phyloP scores from a whole-genome alignment of 495 filamentous ascomycete genomes.

The Hapsidospora chrysogenum region DNA sequence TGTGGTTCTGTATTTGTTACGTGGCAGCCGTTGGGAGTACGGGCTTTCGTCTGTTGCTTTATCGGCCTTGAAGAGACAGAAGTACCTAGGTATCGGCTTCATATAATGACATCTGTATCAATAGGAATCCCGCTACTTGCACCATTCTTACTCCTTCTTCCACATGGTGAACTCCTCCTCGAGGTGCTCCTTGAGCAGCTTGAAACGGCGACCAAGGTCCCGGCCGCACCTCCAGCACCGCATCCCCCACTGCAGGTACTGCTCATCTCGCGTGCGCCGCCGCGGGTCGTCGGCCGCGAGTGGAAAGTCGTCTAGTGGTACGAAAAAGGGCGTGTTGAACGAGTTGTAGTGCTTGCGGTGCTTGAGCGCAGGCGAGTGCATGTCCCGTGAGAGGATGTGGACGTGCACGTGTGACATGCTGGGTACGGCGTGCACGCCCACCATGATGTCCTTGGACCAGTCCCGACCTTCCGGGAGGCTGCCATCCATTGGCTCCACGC shows the following conservation, averaged over 20 bases:
- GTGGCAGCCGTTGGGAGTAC: not conserved
- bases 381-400: conserved; percentile 67
- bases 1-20: not conserved
- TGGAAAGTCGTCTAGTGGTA: conserved; percentile 68
- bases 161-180: conserved; percentile 66
- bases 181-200: conserved; percentile 63
- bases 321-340: conserved; percentile 78
- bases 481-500: conserved; percentile 12
- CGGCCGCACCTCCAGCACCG: conserved; percentile 74
- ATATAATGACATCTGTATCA: no score
- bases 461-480: conserved; percentile 51
- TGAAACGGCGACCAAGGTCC: conserved; percentile 56
- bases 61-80: not conserved
- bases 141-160: conserved; percentile 42
- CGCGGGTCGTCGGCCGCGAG: conserved; percentile 43
- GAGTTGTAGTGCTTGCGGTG: conserved; percentile 84
- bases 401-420: conserved; percentile 88
- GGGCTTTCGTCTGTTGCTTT: no score
- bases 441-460: conserved; percentile 59
- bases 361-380: conserved; percentile 50
- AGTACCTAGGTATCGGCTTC: not conserved
- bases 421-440: conserved; percentile 74
- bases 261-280: conserved; percentile 32
- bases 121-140: no score
- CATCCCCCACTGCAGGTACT: conserved; percentile 45